phyloP scores from a whole-genome alignment of 495 filamentous ascomycete genomes.

The Aspergillus bertholletiae region DNA sequence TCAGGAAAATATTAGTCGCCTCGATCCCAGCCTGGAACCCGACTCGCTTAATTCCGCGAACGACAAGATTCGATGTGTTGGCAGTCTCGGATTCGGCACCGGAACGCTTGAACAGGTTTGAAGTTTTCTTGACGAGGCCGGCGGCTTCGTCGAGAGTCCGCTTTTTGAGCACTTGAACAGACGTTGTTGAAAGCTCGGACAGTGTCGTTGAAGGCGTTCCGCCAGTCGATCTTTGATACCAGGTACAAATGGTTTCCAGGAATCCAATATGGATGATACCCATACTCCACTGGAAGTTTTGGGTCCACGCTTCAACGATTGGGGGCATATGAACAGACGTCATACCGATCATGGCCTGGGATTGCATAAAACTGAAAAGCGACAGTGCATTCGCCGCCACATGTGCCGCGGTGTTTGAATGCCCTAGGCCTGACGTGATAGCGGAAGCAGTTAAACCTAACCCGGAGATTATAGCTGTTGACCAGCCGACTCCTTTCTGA shows the following conservation, averaged over 20 bases:
- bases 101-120: slow-evolving; percentile 47
- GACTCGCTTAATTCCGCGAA: slow-evolving; percentile 86
- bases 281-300: slow-evolving; percentile 99
- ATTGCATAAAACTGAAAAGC: slow-evolving; percentile 93
- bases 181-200: slow-evolving; percentile 66
- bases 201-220: slow-evolving; percentile 81
- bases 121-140: slow-evolving; percentile 42
- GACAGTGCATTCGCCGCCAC: slow-evolving; percentile 91
- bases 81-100: slow-evolving; percentile 42
- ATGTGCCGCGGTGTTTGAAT: slow-evolving; percentile 96
- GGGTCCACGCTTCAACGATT: slow-evolving; percentile 89
- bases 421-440: slow-evolving; percentile 74
- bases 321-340: slow-evolving; percentile 81
- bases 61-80: slow-evolving; percentile 57
- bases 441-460: slow-evolving; percentile 80
- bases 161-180: slow-evolving; percentile 74
- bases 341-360: slow-evolving; percentile 93
- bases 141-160: slow-evolving; percentile 43
- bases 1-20: slow-evolving; percentile 90
- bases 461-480: slow-evolving; percentile 80
- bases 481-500: slow-evolving; percentile 84
- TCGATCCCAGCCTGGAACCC: slow-evolving; percentile 85
- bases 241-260: slow-evolving; percentile 83
- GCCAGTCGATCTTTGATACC: slow-evolving; percentile 94
- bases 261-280: slow-evolving; percentile 89